A percentile compares a stretch with the other conserved stretches of the same genome.
phyloP scores from a whole-genome alignment of 352 stramenopile genomes.

The Blastocystis sp. region DNA sequence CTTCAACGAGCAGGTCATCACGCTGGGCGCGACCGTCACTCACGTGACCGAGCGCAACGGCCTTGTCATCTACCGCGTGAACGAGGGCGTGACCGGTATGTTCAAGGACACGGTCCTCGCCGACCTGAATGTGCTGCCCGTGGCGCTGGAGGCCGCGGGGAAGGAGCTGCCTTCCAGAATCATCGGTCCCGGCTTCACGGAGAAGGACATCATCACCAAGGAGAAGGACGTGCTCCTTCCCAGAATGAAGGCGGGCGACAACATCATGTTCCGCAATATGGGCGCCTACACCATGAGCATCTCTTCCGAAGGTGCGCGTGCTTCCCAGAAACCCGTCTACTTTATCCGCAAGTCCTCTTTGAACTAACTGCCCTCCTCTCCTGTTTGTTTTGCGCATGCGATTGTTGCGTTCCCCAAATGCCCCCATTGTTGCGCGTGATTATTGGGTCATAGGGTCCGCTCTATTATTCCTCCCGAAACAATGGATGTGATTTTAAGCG shows the following conservation, averaged over 20 bases:
- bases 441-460: not conserved
- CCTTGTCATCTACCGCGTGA: constrained; percentile 23
- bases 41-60: not conserved
- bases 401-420: not conserved
- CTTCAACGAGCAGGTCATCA: constrained; percentile 62
- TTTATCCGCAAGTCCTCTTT: constrained; percentile 62
- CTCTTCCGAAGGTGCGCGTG: not conserved
- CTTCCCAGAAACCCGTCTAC: constrained; percentile 43
- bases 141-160: not conserved
- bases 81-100: constrained; percentile 61
- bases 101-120: constrained; percentile 57
- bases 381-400: constrained; percentile 7
- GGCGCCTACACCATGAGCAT: constrained; percentile 61
- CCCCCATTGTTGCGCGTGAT: not conserved
- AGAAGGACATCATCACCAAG: constrained; percentile 27
- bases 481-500: constrained; percentile 54
- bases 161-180: not conserved
- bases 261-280: constrained; percentile 45
- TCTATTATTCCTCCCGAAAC: not conserved
- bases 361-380: not conserved
- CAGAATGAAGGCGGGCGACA: constrained; percentile 43
- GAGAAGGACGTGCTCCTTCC: constrained; percentile 1
- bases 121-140: not conserved
- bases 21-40: not conserved
- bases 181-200: constrained; percentile 5